Percentiles rank a stretch among this genome's conserved stretches.
These are phyloP conservation scores for Aristolochia contorta DNA, from an alignment of 164 flowering plant genomes.

Conservation along the genomic window DNA sequence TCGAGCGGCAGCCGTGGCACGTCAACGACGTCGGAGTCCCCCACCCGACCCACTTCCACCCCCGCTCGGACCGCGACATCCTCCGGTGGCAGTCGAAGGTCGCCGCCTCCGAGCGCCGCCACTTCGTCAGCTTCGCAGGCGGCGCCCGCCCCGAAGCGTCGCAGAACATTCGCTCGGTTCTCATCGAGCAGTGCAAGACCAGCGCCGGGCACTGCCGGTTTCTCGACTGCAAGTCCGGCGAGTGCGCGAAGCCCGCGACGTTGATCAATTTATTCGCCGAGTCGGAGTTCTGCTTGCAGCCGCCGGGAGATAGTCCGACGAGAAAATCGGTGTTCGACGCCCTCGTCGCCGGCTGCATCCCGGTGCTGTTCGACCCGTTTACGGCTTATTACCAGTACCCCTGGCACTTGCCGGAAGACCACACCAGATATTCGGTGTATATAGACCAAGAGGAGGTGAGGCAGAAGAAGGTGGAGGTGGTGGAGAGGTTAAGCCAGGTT, in stretches of 20 bases:
- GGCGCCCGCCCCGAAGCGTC: constrained; percentile 41
- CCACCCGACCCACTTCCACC: constrained; percentile 79
- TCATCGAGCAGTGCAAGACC: constrained; percentile 52
- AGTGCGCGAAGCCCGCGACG: constrained; percentile 31
- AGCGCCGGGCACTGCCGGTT: constrained; percentile 29
- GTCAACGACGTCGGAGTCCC: constrained; percentile 65
- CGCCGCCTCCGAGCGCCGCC: constrained; percentile 24
- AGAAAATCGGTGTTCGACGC: constrained; percentile 80
- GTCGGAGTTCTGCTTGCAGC: constrained; percentile 82
- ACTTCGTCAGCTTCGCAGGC: constrained; percentile 54
- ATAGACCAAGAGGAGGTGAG: constrained; percentile 57
- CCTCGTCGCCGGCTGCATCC: constrained; percentile 73
- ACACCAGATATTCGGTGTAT: constrained; percentile 45
- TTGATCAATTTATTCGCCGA: constrained; percentile 46
- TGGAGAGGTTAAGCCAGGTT: constrained; percentile 42
- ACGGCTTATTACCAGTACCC: constrained; percentile 78
- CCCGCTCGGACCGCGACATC: constrained; percentile 49
- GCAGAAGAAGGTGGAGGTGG: constrained; percentile 37
- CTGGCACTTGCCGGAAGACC: constrained; percentile 79
- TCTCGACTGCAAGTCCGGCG: constrained; percentile 34
- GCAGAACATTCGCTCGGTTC: constrained; percentile 40
- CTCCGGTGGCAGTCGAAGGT: constrained; percentile 43
- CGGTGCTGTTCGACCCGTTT: constrained; percentile 68
- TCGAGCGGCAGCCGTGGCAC: constrained; percentile 76
- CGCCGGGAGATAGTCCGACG: constrained; percentile 78